Evolutionary conservation across 2,329 filamentous ascomycete genomes (phyloP), one percentile per base, ranked within the genome.

Genomic region (Didymosphaeria variabile): DNA sequence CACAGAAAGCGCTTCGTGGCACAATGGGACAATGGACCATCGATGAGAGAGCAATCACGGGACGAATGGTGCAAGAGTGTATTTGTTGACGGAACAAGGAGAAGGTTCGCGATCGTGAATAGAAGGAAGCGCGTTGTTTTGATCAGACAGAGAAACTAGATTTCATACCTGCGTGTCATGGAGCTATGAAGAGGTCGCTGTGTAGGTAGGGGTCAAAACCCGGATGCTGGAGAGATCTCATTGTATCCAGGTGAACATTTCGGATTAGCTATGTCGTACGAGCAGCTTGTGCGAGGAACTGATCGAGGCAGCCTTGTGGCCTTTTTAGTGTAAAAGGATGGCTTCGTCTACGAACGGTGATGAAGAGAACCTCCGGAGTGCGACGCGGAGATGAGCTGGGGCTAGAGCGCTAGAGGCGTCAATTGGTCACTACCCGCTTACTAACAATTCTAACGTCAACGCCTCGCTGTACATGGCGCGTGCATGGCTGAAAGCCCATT

Each of bases 301-400:
- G n/a, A 34, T 32, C 17, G 38, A 40, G 38, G 15, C 38, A 40
- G 32, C 9, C 23, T 17, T 38, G 32, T 21, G 19, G 19, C 15
- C 5, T 5, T 5, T 8, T 36, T 32, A 12, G 21, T 10, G 29
- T 5, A 36, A 23, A 1, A 26, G 42, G 12, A 40, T 26, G 21
- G 21, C 5, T 21, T 45, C 21, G 34, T n/a, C 15, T 29, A n/a
- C 36, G 34, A 29, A 53, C 50, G 50, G 50, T 40, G 50, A 53
- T 53, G 29, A 21, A 29, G 34, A 29, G 23, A 53, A 42, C 34
- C 17, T 42, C 50, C 50, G 50, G 40, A 53, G 50, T 40, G 50
- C 50, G 50, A 53, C 15, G 29, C 50, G 50, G 50, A 53, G 21
- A 53, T 53, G 50, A 53, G 8, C 36, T 45, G 12, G 50, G 40